Evolutionary conservation across 2,329 filamentous ascomycete species (phyloP).

Genomic region (Apiospora phragmitis): DNA sequence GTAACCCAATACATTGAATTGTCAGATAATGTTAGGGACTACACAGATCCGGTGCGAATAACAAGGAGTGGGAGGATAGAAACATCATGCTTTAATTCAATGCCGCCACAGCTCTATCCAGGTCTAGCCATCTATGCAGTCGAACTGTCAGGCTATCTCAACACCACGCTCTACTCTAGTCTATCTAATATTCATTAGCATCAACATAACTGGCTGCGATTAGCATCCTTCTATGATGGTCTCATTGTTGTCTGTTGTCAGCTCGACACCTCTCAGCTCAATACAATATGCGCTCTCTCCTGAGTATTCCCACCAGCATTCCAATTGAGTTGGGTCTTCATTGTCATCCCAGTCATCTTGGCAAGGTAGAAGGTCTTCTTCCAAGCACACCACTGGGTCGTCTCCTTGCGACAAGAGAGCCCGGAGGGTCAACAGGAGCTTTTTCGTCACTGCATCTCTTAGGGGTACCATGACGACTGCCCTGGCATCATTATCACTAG

Average conservation of each 20-base stretch:
- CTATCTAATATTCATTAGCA: neutral
- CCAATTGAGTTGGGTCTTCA: constrained; percentile 49
- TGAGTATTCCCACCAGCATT: constrained; percentile 70
- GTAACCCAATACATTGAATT: neutral
- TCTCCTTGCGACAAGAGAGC: constrained; percentile 57
- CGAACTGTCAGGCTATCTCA: neutral
- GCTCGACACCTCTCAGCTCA: neutral
- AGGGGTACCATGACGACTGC: constrained; percentile 81
- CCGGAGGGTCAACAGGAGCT: constrained; percentile 64
- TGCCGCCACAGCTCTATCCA: neutral
- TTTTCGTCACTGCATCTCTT: constrained; percentile 65
- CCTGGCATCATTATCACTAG: constrained; percentile 54
- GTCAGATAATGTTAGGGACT: no score
- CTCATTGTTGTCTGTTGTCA: neutral
- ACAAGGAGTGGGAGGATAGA: neutral
- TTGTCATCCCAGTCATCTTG: constrained; percentile 72
- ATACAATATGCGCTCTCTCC: constrained; percentile 16
- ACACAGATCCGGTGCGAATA: neutral
- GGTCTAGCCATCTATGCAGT: neutral
- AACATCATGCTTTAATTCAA: neutral
- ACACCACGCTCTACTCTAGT: neutral
- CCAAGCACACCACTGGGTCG: constrained; percentile 48
- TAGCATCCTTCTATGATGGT: neutral
- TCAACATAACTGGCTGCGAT: neutral
- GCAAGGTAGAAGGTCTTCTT: constrained; percentile 64